Percentiles rank a stretch among this genome's conserved stretches.
Evolutionary conservation across 176 grass and related monocot species (phyloP).

Genomic region (Canna indica): DNA sequence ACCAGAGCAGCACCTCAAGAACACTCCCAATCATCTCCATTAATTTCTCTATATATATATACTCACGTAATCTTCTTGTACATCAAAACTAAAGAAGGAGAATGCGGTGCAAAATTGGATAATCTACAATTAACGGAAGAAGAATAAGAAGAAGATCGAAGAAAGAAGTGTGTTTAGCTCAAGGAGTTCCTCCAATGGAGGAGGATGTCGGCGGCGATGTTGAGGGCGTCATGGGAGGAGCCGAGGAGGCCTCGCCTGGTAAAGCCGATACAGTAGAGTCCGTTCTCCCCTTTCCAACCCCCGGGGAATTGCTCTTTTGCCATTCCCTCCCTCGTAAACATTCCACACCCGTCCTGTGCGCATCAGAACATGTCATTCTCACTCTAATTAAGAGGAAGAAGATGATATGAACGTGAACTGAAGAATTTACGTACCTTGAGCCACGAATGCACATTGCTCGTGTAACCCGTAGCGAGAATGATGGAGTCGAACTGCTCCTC

Average conservation of each 20-base stretch:
- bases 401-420: slow-evolving; percentile 1
- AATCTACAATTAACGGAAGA: too few species aligned
- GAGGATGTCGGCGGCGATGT: slow-evolving; percentile 50
- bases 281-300: slow-evolving; percentile 64
- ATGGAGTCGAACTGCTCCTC: slow-evolving; percentile 83
- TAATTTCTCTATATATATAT: too few species aligned
- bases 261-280: slow-evolving; percentile 77
- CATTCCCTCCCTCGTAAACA: slow-evolving; percentile 53
- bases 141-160: too few species aligned
- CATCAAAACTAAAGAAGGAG: too few species aligned
- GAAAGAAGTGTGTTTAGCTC: too few species aligned
- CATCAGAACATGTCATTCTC: background rate
- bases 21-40: too few species aligned
- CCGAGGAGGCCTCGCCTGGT: slow-evolving; percentile 67
- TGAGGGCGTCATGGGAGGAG: slow-evolving; percentile 61
- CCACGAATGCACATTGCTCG: slow-evolving; percentile 86
- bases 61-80: too few species aligned
- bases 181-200: slow-evolving; percentile 31
- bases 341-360: slow-evolving; percentile 37
- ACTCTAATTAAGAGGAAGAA: background rate
- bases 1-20: too few species aligned
- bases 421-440: slow-evolving; percentile 48
- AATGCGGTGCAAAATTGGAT: too few species aligned
- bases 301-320: slow-evolving; percentile 44
- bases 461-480: slow-evolving; percentile 74